phyloP scores from a whole-genome alignment of 23 red algal species.

The Gracilaria vermiculophylla region DNA sequence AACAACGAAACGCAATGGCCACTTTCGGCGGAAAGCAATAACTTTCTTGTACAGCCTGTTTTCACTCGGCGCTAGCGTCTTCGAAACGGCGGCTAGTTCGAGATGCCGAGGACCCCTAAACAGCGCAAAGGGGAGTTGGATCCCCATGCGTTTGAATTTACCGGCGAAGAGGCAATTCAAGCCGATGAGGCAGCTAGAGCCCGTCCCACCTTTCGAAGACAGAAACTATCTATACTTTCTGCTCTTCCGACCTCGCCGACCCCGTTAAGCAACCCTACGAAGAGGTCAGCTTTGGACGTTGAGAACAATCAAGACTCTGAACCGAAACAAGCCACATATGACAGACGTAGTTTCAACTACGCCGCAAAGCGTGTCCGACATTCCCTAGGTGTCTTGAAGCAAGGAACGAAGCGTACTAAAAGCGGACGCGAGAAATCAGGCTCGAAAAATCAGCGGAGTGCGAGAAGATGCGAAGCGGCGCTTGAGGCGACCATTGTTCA shows the following conservation, averaged over 20 bases:
- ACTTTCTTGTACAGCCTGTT: not conserved
- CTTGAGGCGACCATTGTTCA: not conserved
- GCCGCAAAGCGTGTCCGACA: not conserved
- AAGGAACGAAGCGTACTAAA: not conserved
- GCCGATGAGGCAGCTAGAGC: not conserved
- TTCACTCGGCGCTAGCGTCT: not conserved
- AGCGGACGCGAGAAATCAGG: not conserved
- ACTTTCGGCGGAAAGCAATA: not conserved
- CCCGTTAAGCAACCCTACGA: not conserved
- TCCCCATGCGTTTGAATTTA: conserved; percentile 10
- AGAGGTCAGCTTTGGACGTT: not conserved
- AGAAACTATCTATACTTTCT: conserved; percentile 16
- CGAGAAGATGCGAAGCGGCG: not conserved
- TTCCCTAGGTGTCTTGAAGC: not conserved
- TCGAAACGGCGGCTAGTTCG: not conserved
- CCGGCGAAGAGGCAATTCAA: conserved; percentile 9
- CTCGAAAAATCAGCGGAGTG: too few species aligned
- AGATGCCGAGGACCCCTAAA: not conserved
- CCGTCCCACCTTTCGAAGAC: not conserved
- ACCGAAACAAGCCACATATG: not conserved
- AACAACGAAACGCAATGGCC: not conserved
- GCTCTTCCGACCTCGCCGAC: not conserved
- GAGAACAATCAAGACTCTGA: not conserved
- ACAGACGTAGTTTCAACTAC: not conserved
- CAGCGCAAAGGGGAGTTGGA: not conserved